Evolutionary conservation across 306 rosid genomes (phyloP).

Genomic region (Fragaria nilgerrensis): DNA sequence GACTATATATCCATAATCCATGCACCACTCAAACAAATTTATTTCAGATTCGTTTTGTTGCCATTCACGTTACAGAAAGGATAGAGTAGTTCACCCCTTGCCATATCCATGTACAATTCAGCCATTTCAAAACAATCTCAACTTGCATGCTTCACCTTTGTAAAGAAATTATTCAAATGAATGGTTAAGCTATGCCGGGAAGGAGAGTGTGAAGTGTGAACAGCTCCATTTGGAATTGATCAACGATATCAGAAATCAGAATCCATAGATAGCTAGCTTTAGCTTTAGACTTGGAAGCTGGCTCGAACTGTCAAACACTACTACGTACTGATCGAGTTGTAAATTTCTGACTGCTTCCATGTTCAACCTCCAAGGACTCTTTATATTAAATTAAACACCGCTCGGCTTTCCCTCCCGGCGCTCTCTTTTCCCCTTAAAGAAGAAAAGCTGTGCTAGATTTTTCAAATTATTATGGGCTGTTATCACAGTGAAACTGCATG

Average conservation of each 20-base stretch:
- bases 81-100: not conserved
- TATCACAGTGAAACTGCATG: not conserved
- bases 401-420: slow-evolving; percentile 9
- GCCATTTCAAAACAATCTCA: not conserved
- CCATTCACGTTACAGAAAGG: not conserved
- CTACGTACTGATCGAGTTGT: slow-evolving; percentile 28
- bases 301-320: slow-evolving; percentile 23
- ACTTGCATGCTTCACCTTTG: not conserved
- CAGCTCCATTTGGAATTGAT: slow-evolving; percentile 38
- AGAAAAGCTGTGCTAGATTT: not conserved
- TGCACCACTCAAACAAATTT: too few relatives aligned
- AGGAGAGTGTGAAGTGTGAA: slow-evolving; percentile 20
- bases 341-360: slow-evolving; percentile 16
- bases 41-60: not conserved
- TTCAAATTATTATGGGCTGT: not conserved
- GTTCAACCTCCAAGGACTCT: slow-evolving; percentile 11
- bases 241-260: slow-evolving; percentile 1
- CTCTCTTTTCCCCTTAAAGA: not conserved
- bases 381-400: slow-evolving; percentile 11
- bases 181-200: not conserved
- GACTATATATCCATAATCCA: too few relatives aligned
- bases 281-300: slow-evolving; percentile 24
- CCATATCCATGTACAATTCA: too few relatives aligned
- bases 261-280: not conserved
- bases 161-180: not conserved